Conservation (phyloP, 1,284 basidiomycete species). For the Agaricales sp. region DNA sequence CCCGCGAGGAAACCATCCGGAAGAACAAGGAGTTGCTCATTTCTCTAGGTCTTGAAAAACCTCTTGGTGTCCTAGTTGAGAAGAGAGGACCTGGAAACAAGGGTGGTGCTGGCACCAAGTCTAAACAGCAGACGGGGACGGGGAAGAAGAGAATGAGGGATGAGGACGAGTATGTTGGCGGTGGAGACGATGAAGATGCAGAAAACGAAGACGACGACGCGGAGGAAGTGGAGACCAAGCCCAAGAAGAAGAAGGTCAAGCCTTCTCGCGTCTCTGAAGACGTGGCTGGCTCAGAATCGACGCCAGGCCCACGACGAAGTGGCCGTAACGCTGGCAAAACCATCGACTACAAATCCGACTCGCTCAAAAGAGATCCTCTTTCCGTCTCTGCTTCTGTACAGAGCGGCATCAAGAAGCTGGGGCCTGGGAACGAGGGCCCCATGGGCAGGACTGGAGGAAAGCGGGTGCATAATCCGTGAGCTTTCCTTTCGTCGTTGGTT, state of each 20-base stretch:
- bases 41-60: conserved; percentile 32
- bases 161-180: conserved; percentile 8
- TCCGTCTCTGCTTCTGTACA: conserved; percentile 26
- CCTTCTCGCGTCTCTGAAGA: conserved; percentile 18
- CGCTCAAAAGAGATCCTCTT: conserved; percentile 16
- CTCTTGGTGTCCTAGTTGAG: conserved; percentile 24
- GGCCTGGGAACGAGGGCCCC: conserved; percentile 24
- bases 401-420: conserved; percentile 19
- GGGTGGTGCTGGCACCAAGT: conserved; percentile 16
- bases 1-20: conserved; percentile 36
- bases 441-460: conserved; percentile 25
- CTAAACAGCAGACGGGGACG: too few relatives aligned
- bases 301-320: conserved; percentile 51
- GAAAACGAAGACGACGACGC: conserved; percentile 7
- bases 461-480: conserved; percentile 57
- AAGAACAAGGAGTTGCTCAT: conserved; percentile 37
- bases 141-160: conserved; percentile 12
- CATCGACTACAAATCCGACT: conserved; percentile 41
- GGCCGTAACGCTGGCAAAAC: conserved; percentile 48
- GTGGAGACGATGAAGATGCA: conserved; percentile 13
- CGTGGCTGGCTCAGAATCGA: conserved; percentile 10
- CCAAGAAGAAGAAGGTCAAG: conserved; percentile 16
- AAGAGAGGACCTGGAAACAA: conserved; percentile 29
- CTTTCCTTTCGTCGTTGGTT: conserved; percentile 6
- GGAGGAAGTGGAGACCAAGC: conserved; percentile 12